A percentile compares a stretch with the other conserved stretches of the same genome.
These are phyloP conservation scores for Pichia sp. DNA, from an alignment of 1,139 yeast species.

Conservation along the genomic window DNA sequence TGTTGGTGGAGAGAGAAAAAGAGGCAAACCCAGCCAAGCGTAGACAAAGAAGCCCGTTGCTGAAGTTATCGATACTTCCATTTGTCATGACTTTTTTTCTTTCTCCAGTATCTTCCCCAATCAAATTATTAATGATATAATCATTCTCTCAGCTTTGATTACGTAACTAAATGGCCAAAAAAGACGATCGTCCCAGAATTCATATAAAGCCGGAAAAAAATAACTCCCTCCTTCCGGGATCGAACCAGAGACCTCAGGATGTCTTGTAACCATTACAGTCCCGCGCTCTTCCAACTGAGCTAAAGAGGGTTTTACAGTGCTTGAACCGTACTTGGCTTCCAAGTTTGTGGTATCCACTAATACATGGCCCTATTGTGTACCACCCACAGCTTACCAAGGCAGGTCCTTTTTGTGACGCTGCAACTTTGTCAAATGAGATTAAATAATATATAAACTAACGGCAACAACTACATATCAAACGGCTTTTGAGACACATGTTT, in stretches of 20 bases:
- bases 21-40: too few relatives aligned
- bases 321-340: too few relatives aligned
- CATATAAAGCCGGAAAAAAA: not conserved
- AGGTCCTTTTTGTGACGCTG: too few relatives aligned
- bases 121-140: not conserved
- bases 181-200: not conserved
- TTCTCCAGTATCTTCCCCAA: not conserved
- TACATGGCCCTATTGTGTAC: too few relatives aligned
- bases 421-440: too few relatives aligned
- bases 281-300: conserved; percentile 22
- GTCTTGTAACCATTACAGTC: conserved; percentile 19
- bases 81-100: not conserved
- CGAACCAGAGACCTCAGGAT: conserved; percentile 22
- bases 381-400: too few relatives aligned
- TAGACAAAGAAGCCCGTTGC: too few relatives aligned
- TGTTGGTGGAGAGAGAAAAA: not conserved
- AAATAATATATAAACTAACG: too few relatives aligned
- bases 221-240: conserved; percentile 19
- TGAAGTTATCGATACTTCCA: too few relatives aligned
- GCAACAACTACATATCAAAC: too few relatives aligned
- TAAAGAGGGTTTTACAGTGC: conserved; percentile 14
- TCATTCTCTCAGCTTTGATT: not conserved
- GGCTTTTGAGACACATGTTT: not conserved
- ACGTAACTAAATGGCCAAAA: not conserved
- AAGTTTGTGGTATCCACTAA: too few relatives aligned